Percentiles rank a stretch among this genome's conserved stretches.
phyloP scores from a whole-genome alignment of 306 rosid genomes.

The Canavalia ensiformis region DNA sequence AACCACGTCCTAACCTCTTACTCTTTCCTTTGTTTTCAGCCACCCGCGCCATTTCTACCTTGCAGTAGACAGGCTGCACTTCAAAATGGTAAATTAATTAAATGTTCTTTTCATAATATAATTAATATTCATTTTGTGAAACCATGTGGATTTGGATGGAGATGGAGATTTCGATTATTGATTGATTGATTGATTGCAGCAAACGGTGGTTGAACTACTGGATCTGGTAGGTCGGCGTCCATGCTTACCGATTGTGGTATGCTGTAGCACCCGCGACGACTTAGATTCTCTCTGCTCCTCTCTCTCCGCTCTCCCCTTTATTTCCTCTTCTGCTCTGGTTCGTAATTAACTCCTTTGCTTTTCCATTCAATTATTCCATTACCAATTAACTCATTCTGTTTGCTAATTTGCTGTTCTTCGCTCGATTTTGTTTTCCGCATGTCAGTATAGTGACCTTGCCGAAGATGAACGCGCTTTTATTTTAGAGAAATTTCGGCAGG shows the following conservation, averaged over 20 bases:
- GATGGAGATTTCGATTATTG: neutral
- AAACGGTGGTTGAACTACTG: conserved; percentile 69
- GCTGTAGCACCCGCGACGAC: conserved; percentile 90
- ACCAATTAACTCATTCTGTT: neutral
- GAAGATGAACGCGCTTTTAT: conserved; percentile 75
- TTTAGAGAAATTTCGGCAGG: conserved; percentile 72
- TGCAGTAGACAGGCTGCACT: conserved; percentile 83
- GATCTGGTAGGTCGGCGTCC: conserved; percentile 80
- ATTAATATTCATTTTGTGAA: neutral
- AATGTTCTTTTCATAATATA: too few relatives aligned
- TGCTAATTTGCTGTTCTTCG: neutral
- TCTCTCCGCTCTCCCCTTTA: conserved; percentile 69
- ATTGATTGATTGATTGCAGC: neutral
- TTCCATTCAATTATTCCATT: too few relatives aligned
- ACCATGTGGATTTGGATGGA: neutral
- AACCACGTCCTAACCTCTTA: neutral
- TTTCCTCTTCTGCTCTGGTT: conserved; percentile 75
- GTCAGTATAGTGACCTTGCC: conserved; percentile 91
- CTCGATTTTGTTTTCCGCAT: conserved; percentile 36
- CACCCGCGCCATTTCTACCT: conserved; percentile 86
- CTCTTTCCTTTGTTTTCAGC: conserved; percentile 45
- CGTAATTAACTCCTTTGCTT: too few relatives aligned
- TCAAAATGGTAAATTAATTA: conserved; percentile 64
- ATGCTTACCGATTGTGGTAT: conserved; percentile 72
- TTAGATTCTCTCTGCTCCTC: conserved; percentile 83